These are phyloP conservation scores for Colletotrichum euphorbiae DNA, from an alignment of 2,329 filamentous ascomycete genomes.

Conservation along the genomic window DNA sequence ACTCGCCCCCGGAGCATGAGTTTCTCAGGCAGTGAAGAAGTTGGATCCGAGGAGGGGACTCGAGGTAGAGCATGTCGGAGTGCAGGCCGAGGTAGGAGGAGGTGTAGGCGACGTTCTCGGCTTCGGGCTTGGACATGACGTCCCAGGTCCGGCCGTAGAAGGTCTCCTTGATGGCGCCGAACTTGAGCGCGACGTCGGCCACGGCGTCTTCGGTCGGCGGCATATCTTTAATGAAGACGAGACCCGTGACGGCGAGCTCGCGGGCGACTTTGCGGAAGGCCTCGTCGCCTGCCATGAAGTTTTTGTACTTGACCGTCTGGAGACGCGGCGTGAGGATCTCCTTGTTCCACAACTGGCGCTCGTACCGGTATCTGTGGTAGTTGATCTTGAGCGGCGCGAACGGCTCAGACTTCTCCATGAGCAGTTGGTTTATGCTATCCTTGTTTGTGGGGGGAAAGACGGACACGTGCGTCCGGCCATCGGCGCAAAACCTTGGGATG, in stretches of 20 bases:
- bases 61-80: conserved; percentile 92
- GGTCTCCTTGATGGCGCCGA: conserved; percentile 84
- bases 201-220: conserved; percentile 76
- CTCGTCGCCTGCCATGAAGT: conserved; percentile 73
- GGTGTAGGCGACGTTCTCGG: conserved; percentile 94
- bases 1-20: conserved; percentile 82
- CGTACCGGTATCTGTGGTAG: conserved; percentile 42
- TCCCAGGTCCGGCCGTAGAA: conserved; percentile 95
- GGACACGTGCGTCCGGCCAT: conserved; percentile 49
- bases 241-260: conserved; percentile 73
- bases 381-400: conserved; percentile 2
- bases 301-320: conserved; percentile 73
- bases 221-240: conserved; percentile 82
- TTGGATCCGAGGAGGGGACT: conserved; percentile 83
- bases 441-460: conserved; percentile 49
- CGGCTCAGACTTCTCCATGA: neutral
- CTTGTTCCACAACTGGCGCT: conserved; percentile 55
- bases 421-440: conserved; percentile 31
- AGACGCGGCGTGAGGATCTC: conserved; percentile 54
- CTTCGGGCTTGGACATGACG: conserved; percentile 82
- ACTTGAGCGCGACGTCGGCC: conserved; percentile 73
- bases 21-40: conserved; percentile 91
- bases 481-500: conserved; percentile 49
- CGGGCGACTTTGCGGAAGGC: conserved; percentile 71
- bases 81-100: conserved; percentile 85